These are phyloP conservation scores for Polytrichum commune DNA, from an alignment of 225 moss, liverwort and hornwort genomes.

Conservation along the genomic window DNA sequence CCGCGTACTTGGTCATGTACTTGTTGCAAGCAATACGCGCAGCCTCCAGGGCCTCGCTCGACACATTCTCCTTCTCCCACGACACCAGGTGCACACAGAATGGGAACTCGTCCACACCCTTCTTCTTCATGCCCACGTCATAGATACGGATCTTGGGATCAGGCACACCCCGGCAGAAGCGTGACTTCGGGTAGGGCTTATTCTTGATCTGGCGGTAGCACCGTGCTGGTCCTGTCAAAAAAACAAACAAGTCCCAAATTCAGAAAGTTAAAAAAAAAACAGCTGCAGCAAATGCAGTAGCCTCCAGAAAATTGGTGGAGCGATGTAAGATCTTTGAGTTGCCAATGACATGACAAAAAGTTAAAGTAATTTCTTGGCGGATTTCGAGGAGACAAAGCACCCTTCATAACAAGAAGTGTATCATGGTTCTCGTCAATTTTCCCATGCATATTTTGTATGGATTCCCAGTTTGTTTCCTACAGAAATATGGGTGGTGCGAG, in stretches of 20 bases:
- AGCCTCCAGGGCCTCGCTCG: conserved; percentile 77
- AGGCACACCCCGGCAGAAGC: conserved; percentile 57
- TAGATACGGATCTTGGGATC: conserved; percentile 69
- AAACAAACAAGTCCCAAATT: neutral
- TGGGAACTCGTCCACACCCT: conserved; percentile 49
- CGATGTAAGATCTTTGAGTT: no score
- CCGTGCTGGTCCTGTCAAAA: conserved; percentile 43
- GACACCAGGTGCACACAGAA: conserved; percentile 52
- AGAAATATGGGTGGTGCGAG: no score
- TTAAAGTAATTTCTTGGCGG: no score
- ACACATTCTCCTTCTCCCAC: conserved; percentile 94
- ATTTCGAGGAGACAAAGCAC: no score
- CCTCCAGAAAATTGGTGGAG: no score
- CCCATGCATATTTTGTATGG: no score
- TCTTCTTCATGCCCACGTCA: conserved; percentile 83
- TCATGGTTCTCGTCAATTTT: no score
- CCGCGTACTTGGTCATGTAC: conserved; percentile 65
- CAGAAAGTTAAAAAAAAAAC: no score
- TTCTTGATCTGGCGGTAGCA: conserved; percentile 62
- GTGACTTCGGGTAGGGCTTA: conserved; percentile 54
- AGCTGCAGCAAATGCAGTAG: no score
- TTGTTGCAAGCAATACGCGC: conserved; percentile 88
- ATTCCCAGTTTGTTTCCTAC: no score
- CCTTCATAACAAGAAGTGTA: no score
- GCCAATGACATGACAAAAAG: no score